Evolutionary conservation across 1,139 yeast species (phyloP), one percentile per base, ranked within the genome.

Genomic region (Geotrichum aggregatum): DNA sequence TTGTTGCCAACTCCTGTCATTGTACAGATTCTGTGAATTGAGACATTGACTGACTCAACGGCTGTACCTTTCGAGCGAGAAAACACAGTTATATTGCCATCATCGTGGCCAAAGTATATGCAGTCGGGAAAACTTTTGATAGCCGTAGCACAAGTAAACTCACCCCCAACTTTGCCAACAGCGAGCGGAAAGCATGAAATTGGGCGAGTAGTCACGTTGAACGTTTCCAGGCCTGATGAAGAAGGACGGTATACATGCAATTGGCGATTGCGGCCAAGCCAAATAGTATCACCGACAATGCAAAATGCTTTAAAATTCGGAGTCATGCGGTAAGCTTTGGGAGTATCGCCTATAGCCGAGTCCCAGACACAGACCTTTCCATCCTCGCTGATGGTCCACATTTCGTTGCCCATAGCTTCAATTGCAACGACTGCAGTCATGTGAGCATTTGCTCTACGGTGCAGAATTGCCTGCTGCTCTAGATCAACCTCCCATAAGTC

Each of bases 101-200:
- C 74, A 16, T 71, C 74, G 50, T 72, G 76, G 7, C 76, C 76
- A 54, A 72, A 69, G 47, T 66, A 69, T 2, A 70, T 69, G 19
- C 54, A 48, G 31, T 68, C 71, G 1, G 66, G 66, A 24, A 57
- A 56, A 35, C 59, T 47, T 16, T 62, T 54, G 13, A 66, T 52
- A 30, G 54, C 49, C 2, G 68, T 60, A 0, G 69, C 71, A 55
- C 70, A 66, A 22, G 70, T 61, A 24, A 69, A 66, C 28, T 68
- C 71, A 4, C 71, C 70, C 51, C 47, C 55, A 46, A 21, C 47
- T 50, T 18, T 54, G 36, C 44, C 54, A 39, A 22, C 44, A 16
- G 44, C 35, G 33, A 14, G 52, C 26, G 44, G 57, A 30, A 21
- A 57, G 31, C 38, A 58, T 18, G 59, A 49, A 21, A 68, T 61